Evolutionary conservation across 1,139 yeast species (phyloP), one percentile per base, ranked within the genome.

Genomic region (Yamadazyma atlantica): DNA sequence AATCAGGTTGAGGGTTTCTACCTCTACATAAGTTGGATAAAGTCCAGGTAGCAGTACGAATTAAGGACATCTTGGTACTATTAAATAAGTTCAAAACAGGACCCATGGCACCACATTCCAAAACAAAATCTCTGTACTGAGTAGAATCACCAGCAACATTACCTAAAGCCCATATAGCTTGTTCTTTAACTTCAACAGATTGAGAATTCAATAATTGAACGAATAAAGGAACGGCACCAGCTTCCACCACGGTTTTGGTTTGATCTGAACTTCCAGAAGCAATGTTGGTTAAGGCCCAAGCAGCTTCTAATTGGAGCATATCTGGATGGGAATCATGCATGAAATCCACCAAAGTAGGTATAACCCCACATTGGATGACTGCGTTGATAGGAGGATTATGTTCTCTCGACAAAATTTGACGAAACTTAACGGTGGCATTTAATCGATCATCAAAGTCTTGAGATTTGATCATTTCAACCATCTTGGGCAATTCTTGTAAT

Each of bases 151-250:
- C 98, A 22, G 98, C 97, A 61, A 92, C 96, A 62, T 92, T 94
- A 64, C 98, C 98, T 53, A 92, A 73, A 27, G 98, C 98, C 98
- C 98, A 92, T 51, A 92, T 92, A 15, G 97, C 97, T 69, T 92
- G 98, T 61, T 92, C 98, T 64, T 88, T 87, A 42, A 94, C 97
- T 58, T 94, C 98, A 40, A 82, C 71, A 35, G 95, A 87, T 44
- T 80, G 81, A 5, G 96, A 85, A 52, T 78, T 75, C 52, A 94
- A 75, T 50, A 94, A 74, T 49, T 83, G 77, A 34, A 92, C 96
- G 65, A 92, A 89, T 43, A 81, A 68, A 16, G 97, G 98, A 31
- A 92, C 95, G 0, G 97, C 97, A 38, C 94, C 95, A 12, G 90
- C 83, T 44, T 88, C 92, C 40, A 92, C 95, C 40, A 92, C 97